Evolutionary conservation across 2,329 filamentous ascomycete species (phyloP).

Genomic region (Alternaria atra): DNA sequence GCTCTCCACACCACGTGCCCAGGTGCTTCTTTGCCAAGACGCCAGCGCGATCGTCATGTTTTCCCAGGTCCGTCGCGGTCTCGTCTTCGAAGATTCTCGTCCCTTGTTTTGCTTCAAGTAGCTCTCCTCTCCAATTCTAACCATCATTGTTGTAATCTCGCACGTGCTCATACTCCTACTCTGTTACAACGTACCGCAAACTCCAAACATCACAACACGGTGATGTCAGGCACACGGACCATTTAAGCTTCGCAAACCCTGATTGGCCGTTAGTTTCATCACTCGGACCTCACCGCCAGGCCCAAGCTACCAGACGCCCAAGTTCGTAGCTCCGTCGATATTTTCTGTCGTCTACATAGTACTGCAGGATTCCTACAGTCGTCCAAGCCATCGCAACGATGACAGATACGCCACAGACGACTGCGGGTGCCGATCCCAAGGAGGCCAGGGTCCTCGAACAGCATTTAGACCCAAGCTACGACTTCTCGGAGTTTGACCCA

Average conservation of each 20-base stretch:
- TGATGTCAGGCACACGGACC: slow-evolving; percentile 46
- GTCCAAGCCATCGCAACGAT: slow-evolving; percentile 22
- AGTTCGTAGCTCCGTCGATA: neutral
- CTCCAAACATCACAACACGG: slow-evolving; percentile 13
- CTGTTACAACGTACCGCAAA: slow-evolving; percentile 11
- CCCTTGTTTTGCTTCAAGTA: slow-evolving; percentile 6
- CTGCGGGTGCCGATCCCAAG: slow-evolving; percentile 38
- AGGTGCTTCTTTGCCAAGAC: slow-evolving; percentile 19
- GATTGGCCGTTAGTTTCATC: slow-evolving; percentile 32
- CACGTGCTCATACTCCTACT: neutral
- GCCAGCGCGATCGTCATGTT: slow-evolving; percentile 25
- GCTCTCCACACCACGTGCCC: slow-evolving; percentile 22
- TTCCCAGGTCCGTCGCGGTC: slow-evolving; percentile 7
- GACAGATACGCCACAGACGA: slow-evolving; percentile 40
- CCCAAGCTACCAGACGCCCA: slow-evolving; percentile 15
- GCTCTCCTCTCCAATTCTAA: neutral
- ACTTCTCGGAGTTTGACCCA: slow-evolving; percentile 56
- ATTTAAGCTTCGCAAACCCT: slow-evolving; percentile 34
- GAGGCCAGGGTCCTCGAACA: slow-evolving; percentile 52
- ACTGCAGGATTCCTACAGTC: slow-evolving; percentile 1
- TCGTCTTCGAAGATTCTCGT: slow-evolving; percentile 15
- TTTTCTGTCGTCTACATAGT: neutral
- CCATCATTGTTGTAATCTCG: neutral
- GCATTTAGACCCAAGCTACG: slow-evolving; percentile 52
- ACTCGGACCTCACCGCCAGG: slow-evolving; percentile 28